Evolutionary conservation across 345 rosid genomes (phyloP), one percentile per base, ranked within the genome.

Genomic region (Rhodamnia rubescens): DNA sequence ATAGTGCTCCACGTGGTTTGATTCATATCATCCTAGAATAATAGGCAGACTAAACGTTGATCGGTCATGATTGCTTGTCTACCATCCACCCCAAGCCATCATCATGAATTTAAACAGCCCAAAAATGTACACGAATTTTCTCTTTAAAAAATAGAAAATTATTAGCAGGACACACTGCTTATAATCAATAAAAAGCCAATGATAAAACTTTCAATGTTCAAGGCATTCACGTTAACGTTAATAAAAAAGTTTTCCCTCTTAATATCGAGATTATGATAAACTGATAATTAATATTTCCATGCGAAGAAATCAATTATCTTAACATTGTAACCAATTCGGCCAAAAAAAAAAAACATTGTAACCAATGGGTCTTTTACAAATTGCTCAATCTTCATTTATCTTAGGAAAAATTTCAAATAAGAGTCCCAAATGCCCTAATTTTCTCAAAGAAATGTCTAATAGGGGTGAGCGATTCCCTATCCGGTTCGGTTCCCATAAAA

Each of bases 231-330:
- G 0, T 36, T 4, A 61, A 61, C 42, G 21, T 29, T 15, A 61
- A 29, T 61, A 1, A 29, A 7, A 61, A 27, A 29, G 4, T 14
- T 15, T 13, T 61, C 40, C 40, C 36, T 59, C 36, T 61, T 7
- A 61, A 61, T 16, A 7, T 29, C 15, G 6, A 61, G 5, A 61
- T 61, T 29, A 29, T 6, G 74, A 61, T 61, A 15, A 61, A 61
- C 0, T 0, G 0, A 40, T 15, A 36, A 61, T 29, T 14, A 29
- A 15, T 29, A 22, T 29, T 15, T 29, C 40, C 74, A 29, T 2
- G 0, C 1, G 2, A 61, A 29, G 13, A 61, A 61, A 27, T 4
- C 20, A 14, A 52, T 52, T 52, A 52, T 52, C 53, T 52, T 52
- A 52, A 52, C 53, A 13, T 52, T 2, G 74, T 59, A 59, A 59